These are phyloP conservation scores for Phytophthora pinifolia DNA, from an alignment of 352 stramenopile species.

Conservation along the genomic window DNA sequence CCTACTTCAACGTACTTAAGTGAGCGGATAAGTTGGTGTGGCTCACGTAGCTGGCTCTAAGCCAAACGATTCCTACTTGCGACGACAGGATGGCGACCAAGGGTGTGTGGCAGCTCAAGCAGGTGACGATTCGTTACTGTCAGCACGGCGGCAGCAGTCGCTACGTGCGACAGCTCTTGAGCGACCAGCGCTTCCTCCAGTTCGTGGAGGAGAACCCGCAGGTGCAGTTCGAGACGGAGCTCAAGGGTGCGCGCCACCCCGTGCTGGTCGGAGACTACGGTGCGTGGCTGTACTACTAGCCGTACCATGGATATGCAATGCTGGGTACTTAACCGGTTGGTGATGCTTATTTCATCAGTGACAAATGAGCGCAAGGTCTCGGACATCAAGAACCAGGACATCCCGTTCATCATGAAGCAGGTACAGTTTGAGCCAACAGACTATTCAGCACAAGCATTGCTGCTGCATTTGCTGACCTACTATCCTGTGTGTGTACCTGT, in stretches of 20 bases:
- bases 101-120: conserved; percentile 76
- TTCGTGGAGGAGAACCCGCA: conserved; percentile 90
- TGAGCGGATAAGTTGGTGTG: neutral
- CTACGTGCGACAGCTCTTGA: conserved; percentile 72
- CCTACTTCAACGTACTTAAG: conserved; percentile 25
- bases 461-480: conserved; percentile 1
- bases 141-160: conserved; percentile 79
- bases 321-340: neutral
- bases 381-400: conserved; percentile 90
- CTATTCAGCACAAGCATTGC: neutral
- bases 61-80: conserved; percentile 18
- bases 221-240: conserved; percentile 80
- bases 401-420: conserved; percentile 80
- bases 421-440: conserved; percentile 28
- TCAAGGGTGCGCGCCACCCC: conserved; percentile 83
- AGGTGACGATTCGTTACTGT: conserved; percentile 83
- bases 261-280: conserved; percentile 86
- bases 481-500: neutral
- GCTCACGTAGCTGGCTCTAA: conserved; percentile 12
- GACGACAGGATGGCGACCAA: conserved; percentile 60
- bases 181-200: conserved; percentile 72
- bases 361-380: conserved; percentile 80
- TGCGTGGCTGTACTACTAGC: conserved; percentile 23
- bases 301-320: neutral
- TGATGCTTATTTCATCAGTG: conserved; percentile 38